Percentiles rank a stretch among this genome's conserved stretches.
These are phyloP conservation scores for Fusarium sp. DNA, from an alignment of 2,329 filamentous ascomycete species.

Conservation along the genomic window DNA sequence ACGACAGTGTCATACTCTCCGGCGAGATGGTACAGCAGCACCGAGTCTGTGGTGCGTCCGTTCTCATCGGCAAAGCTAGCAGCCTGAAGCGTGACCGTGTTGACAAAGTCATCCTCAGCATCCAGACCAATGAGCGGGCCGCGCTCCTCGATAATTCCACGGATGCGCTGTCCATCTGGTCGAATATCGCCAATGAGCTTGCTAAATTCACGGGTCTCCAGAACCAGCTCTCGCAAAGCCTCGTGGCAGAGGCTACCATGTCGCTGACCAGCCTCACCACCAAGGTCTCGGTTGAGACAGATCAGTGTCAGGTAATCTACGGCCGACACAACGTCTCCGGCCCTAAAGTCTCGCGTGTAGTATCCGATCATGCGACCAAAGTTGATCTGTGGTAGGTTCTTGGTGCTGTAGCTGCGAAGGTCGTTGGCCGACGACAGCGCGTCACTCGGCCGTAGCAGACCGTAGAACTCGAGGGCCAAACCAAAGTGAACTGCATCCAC, in stretches of 20 bases:
- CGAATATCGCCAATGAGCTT: conserved; percentile 92
- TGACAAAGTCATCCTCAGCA: conserved; percentile 86
- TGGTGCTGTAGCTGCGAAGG: conserved; percentile 73
- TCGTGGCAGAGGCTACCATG: conserved; percentile 90
- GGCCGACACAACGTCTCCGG: conserved; percentile 87
- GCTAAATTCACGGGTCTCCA: conserved; percentile 98
- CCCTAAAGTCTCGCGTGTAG: conserved; percentile 96
- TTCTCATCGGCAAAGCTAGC: conserved; percentile 95
- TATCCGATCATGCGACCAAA: conserved; percentile 94
- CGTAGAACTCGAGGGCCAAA: conserved; percentile 89
- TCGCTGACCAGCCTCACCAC: conserved; percentile 77
- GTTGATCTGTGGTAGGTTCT: conserved; percentile 84
- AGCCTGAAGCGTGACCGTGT: conserved; percentile 91
- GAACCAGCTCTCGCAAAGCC: conserved; percentile 89
- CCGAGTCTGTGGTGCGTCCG: conserved; percentile 91
- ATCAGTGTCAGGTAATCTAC: conserved; percentile 94
- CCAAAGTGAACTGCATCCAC: conserved; percentile 96
- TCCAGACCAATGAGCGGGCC: conserved; percentile 83
- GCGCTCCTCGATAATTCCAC: conserved; percentile 88
- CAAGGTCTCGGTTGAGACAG: conserved; percentile 88
- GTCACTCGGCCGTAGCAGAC: conserved; percentile 87
- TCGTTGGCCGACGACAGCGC: conserved; percentile 81
- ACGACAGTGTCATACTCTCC: conserved; percentile 97
- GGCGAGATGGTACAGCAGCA: conserved; percentile 92
- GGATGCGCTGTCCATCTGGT: conserved; percentile 85